phyloP scores from a whole-genome alignment of 306 rosid genomes.

The Castanea mollissima region DNA sequence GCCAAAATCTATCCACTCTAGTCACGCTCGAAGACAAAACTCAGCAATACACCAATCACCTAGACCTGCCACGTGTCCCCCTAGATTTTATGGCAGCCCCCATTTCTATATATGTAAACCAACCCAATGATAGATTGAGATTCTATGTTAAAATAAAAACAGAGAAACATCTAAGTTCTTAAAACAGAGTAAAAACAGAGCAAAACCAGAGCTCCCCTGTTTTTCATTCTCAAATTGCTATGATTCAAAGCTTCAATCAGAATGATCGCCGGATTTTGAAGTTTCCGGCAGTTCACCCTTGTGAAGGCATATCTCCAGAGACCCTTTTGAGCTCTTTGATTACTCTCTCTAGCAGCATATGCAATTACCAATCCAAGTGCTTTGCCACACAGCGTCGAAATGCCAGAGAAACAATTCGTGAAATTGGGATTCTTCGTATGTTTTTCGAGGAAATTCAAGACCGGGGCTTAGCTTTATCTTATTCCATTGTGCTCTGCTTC shows the following conservation, averaged over 20 bases:
- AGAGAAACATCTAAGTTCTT: too few species aligned
- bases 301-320: conserved; percentile 40
- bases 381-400: conserved; percentile 57
- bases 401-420: conserved; percentile 63
- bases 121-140: too few species aligned
- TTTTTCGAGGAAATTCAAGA: conserved; percentile 62
- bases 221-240: conserved; percentile 13
- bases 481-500: conserved; percentile 45
- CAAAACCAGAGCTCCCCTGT: not conserved
- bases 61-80: conserved; percentile 32
- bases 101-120: conserved; percentile 15
- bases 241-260: conserved; percentile 20
- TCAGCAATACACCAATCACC: not conserved
- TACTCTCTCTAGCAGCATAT: conserved; percentile 43
- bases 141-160: too few species aligned
- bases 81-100: not conserved
- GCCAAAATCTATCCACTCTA: not conserved
- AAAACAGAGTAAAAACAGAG: not conserved
- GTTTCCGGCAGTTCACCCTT: conserved; percentile 80
- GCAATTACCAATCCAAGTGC: conserved; percentile 29
- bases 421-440: conserved; percentile 38
- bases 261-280: conserved; percentile 61
- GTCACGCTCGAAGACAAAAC: conserved; percentile 16
- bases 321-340: conserved; percentile 57
- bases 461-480: not conserved